phyloP scores from a whole-genome alignment of 208 protist species.

The Balamuthia mandrillaris region DNA sequence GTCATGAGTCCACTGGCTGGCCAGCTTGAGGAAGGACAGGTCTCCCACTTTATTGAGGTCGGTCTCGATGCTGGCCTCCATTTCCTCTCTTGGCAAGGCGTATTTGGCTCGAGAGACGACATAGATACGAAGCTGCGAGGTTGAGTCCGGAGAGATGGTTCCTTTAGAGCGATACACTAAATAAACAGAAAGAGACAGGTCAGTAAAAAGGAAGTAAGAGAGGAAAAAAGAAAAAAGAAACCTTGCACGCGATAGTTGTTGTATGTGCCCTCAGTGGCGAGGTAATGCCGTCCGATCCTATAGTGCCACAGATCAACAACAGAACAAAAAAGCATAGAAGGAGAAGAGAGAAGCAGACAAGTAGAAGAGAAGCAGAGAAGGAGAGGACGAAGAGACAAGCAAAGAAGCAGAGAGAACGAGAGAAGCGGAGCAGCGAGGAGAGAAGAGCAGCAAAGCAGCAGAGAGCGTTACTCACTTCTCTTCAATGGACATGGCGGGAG shows the following conservation, averaged over 20 bases:
- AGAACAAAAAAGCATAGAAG: not conserved
- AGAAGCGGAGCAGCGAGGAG: constrained; percentile 15
- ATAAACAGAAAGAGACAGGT: not conserved
- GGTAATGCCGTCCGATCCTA: too few species aligned
- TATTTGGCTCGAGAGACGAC: not conserved
- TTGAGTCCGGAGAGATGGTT: not conserved
- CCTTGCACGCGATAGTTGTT: too few species aligned
- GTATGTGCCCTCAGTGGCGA: too few species aligned
- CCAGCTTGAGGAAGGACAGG: constrained; percentile 47
- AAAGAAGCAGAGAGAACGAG: not conserved
- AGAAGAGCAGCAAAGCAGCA: constrained; percentile 33
- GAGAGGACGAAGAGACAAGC: not conserved
- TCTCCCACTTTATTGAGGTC: constrained; percentile 48
- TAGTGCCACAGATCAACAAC: too few species aligned
- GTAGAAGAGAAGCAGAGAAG: not conserved
- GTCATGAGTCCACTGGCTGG: constrained; percentile 61
- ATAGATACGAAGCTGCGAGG: constrained; percentile 12
- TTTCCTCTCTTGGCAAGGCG: not conserved
- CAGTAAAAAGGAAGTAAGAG: not conserved
- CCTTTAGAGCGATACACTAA: constrained; percentile 20
- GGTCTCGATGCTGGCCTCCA: not conserved
- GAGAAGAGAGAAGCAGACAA: not conserved
- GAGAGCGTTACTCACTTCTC: constrained; percentile 38
- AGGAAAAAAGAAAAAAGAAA: not conserved
- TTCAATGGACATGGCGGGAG: constrained; percentile 51